phyloP scores from a whole-genome alignment of 129 eudicot species.

The Dittrichia graveolens region DNA sequence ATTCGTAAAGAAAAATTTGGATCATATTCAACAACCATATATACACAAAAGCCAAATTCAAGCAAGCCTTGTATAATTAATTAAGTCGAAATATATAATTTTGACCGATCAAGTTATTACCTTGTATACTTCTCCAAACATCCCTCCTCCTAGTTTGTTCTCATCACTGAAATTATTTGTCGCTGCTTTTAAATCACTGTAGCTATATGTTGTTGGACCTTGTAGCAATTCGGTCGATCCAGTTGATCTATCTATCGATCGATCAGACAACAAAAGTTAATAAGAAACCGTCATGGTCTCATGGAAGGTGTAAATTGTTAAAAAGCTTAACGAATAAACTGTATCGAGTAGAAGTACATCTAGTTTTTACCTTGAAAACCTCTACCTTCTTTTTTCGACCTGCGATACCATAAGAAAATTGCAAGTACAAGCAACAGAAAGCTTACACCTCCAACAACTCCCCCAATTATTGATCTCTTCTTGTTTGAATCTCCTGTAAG shows the following conservation, averaged over 20 bases:
- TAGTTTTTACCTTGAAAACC: constrained; percentile 45
- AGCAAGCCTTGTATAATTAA: background rate
- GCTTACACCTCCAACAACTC: constrained; percentile 71
- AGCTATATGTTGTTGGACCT: constrained; percentile 59
- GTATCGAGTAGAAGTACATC: background rate
- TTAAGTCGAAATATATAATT: background rate
- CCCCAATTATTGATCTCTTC: constrained; percentile 54
- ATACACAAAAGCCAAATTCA: background rate
- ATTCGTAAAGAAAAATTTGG: too few relatives aligned
- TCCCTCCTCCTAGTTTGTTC: constrained; percentile 70
- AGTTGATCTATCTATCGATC: constrained; percentile 44
- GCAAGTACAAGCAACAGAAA: constrained; percentile 45
- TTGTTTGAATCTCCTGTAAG: constrained; percentile 56
- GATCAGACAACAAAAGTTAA: constrained; percentile 21
- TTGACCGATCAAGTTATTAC: constrained; percentile 24
- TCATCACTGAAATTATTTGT: constrained; percentile 62
- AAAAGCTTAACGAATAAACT: background rate
- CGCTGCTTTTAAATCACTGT: constrained; percentile 57
- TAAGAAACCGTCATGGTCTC: background rate
- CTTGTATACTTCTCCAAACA: constrained; percentile 78
- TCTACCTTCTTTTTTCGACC: constrained; percentile 39
- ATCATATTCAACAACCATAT: too few relatives aligned
- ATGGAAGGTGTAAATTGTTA: background rate
- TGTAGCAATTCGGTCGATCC: constrained; percentile 61
- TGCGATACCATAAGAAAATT: constrained; percentile 39